phyloP scores from a whole-genome alignment of 306 rosid genomes.

The apple (Malus domestica) region DNA sequence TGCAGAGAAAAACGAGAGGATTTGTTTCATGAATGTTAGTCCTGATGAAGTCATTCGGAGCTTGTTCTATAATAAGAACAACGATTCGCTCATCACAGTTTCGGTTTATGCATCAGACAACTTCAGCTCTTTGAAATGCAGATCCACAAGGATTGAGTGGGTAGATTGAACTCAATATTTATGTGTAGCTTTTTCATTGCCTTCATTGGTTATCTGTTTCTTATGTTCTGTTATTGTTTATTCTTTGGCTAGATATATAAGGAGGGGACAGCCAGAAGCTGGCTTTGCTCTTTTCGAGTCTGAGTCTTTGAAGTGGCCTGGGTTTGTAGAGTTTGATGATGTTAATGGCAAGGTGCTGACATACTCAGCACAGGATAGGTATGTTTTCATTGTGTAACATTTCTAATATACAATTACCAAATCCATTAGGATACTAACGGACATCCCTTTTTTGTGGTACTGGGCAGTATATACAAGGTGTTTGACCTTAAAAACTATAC shows the following conservation, averaged over 20 bases:
- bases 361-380: slow-evolving; percentile 80
- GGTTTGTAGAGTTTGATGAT: slow-evolving; percentile 86
- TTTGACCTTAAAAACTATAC: slow-evolving; percentile 74
- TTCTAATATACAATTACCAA: neutral
- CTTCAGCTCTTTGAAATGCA: slow-evolving; percentile 77
- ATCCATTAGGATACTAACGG: slow-evolving; percentile 19
- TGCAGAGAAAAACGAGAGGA: slow-evolving; percentile 68
- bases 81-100: slow-evolving; percentile 73
- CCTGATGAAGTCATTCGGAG: slow-evolving; percentile 81
- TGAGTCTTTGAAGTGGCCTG: slow-evolving; percentile 82
- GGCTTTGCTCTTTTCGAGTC: slow-evolving; percentile 77
- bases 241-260: slow-evolving; percentile 45
- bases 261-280: slow-evolving; percentile 67
- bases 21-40: slow-evolving; percentile 65
- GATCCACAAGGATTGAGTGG: slow-evolving; percentile 79
- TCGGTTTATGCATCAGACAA: slow-evolving; percentile 82
- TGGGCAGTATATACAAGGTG: slow-evolving; percentile 65
- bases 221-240: slow-evolving; percentile 2
- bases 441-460: slow-evolving; percentile 5
- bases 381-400: neutral
- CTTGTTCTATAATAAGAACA: slow-evolving; percentile 76
- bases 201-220: slow-evolving; percentile 2
- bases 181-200: neutral
- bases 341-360: slow-evolving; percentile 82
- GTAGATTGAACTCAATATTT: slow-evolving; percentile 17